A percentile compares a stretch with the other conserved stretches of the same genome.
phyloP scores from a whole-genome alignment of 495 filamentous ascomycete genomes.

The Niebla homalea region DNA sequence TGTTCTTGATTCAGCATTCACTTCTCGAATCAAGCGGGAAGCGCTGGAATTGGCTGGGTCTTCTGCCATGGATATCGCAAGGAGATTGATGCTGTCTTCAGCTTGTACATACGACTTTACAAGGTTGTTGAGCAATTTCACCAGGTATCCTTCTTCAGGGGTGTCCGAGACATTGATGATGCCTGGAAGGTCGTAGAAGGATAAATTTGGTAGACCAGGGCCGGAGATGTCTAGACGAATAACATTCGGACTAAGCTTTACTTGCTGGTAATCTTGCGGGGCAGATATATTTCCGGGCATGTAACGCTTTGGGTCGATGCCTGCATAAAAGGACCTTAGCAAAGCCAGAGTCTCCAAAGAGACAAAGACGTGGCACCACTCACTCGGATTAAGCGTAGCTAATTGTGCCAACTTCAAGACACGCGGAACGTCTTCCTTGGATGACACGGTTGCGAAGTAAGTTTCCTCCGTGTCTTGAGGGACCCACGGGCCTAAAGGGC shows the following conservation, averaged over 20 bases:
- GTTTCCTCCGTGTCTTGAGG: slow-evolving; percentile 25
- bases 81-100: slow-evolving; percentile 54
- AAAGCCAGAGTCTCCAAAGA: no score
- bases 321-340: background rate
- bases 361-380: no score
- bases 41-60: slow-evolving; percentile 63
- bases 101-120: slow-evolving; percentile 52
- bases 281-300: slow-evolving; percentile 31
- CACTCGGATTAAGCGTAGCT: slow-evolving; percentile 50
- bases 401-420: slow-evolving; percentile 56
- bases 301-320: slow-evolving; percentile 28
- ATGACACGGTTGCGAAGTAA: slow-evolving; percentile 26
- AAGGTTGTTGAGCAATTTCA: slow-evolving; percentile 53
- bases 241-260: slow-evolving; percentile 66
- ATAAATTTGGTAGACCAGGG: slow-evolving; percentile 52
- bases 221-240: slow-evolving; percentile 60
- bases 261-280: slow-evolving; percentile 23
- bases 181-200: slow-evolving; percentile 72
- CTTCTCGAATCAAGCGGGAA: slow-evolving; percentile 42
- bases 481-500: slow-evolving; percentile 35
- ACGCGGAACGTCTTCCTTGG: slow-evolving; percentile 39
- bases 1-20: slow-evolving; percentile 46
- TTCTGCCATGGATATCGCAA: slow-evolving; percentile 60
- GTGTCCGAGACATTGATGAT: slow-evolving; percentile 55
- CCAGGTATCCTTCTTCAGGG: slow-evolving; percentile 49